Conservation (phyloP, 345 rosid species). For the Gynandropsis gynandra region DNA sequence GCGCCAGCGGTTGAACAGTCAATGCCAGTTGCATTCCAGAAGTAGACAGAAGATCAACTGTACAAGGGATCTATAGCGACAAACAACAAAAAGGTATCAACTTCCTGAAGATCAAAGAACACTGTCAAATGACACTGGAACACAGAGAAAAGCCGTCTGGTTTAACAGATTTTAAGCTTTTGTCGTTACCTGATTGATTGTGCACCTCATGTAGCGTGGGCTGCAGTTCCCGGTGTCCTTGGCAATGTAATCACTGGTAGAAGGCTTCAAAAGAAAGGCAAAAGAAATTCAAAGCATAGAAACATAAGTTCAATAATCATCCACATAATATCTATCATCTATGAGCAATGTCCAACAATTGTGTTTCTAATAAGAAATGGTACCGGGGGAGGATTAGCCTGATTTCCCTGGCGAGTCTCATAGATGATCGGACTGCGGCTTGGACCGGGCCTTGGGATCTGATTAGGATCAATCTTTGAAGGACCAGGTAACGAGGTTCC, state of each 20-base stretch:
- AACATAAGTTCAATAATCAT: not conserved
- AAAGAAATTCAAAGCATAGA: slow-evolving; percentile 14
- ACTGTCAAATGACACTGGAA: not conserved
- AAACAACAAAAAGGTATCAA: slow-evolving; percentile 18
- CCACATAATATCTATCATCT: slow-evolving; percentile 1
- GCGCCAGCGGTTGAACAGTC: slow-evolving; percentile 86
- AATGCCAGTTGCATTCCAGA: slow-evolving; percentile 93
- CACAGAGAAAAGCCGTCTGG: slow-evolving; percentile 7
- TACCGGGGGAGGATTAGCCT: slow-evolving; percentile 52
- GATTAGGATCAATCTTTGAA: slow-evolving; percentile 28
- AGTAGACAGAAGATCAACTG: slow-evolving; percentile 80
- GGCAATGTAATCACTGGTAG: slow-evolving; percentile 76
- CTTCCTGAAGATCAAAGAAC: slow-evolving; percentile 5
- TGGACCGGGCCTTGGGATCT: slow-evolving; percentile 32
- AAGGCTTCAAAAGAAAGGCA: slow-evolving; percentile 51
- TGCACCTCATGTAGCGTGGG: slow-evolving; percentile 96
- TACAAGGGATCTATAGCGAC: slow-evolving; percentile 75
- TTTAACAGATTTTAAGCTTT: slow-evolving; percentile 16
- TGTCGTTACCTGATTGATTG: slow-evolving; percentile 74
- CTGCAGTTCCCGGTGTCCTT: slow-evolving; percentile 93
- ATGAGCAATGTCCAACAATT: not conserved
- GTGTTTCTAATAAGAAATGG: slow-evolving; percentile 6
- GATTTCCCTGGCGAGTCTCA: slow-evolving; percentile 45
- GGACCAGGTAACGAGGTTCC: slow-evolving; percentile 15
- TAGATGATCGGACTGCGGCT: slow-evolving; percentile 22